These are phyloP conservation scores for Leishmania tropica DNA, from an alignment of 208 protist genomes.

Conservation along the genomic window DNA sequence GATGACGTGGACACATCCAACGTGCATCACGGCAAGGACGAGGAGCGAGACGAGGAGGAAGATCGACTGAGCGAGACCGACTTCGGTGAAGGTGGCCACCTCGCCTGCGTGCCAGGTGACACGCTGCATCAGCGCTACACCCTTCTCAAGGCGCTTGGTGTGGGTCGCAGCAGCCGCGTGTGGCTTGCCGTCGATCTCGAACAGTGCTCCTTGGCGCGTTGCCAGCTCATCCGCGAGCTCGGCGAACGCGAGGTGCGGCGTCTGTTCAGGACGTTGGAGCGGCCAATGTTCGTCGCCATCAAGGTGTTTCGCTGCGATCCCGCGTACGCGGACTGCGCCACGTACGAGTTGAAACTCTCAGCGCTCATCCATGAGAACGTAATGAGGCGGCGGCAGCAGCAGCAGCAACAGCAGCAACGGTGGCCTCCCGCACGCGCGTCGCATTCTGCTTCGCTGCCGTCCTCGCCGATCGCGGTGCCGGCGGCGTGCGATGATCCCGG, in stretches of 20 bases:
- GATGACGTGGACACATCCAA: not conserved
- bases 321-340: conserved; percentile 40
- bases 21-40: not conserved
- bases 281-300: conserved; percentile 68
- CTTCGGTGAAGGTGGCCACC: conserved; percentile 56
- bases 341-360: conserved; percentile 53
- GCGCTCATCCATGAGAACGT: conserved; percentile 58
- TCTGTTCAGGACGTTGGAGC: conserved; percentile 38
- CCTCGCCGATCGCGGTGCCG: not conserved
- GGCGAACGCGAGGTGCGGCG: not conserved
- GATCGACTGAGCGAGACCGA: conserved; percentile 39
- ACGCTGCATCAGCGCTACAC: conserved; percentile 64
- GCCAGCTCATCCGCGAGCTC: conserved; percentile 2
- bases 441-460: not conserved
- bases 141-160: conserved; percentile 50
- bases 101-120: conserved; percentile 64
- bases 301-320: conserved; percentile 70
- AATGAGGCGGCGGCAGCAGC: not conserved
- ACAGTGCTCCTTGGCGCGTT: conserved; percentile 46
- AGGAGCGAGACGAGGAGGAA: conserved; percentile 3
- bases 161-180: conserved; percentile 58
- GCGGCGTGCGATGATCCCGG: too few relatives aligned
- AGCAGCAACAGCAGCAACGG: not conserved
- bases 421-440: too few relatives aligned
- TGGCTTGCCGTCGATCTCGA: conserved; percentile 74